These are phyloP conservation scores for Pythium vanterpoolii DNA, from an alignment of 352 stramenopile genomes.

Conservation along the genomic window DNA sequence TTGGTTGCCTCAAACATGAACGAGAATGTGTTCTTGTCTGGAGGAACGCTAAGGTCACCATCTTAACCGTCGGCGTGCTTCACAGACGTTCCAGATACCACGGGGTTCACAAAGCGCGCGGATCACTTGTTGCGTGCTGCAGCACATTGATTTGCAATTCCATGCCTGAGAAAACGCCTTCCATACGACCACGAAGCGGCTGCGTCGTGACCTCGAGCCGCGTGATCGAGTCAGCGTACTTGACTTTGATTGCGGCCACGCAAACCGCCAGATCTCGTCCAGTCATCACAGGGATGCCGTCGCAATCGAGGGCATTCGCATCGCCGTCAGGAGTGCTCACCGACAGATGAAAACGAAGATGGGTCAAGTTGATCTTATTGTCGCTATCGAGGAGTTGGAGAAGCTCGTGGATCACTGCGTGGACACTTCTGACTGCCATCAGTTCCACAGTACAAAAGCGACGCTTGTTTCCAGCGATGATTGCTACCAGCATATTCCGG, in stretches of 20 bases:
- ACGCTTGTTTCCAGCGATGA: background rate
- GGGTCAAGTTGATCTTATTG: background rate
- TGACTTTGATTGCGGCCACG: background rate
- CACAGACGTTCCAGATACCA: too few species aligned
- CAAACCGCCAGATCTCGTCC: background rate
- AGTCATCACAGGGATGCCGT: background rate
- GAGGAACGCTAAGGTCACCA: too few species aligned
- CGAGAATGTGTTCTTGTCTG: too few species aligned
- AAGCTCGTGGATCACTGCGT: background rate
- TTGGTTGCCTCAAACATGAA: too few species aligned
- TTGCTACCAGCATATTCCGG: background rate
- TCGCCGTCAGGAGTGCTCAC: background rate
- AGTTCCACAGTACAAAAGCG: background rate
- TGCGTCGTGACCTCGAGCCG: background rate
- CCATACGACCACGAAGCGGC: background rate
- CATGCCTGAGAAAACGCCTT: background rate
- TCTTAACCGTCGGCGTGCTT: too few species aligned
- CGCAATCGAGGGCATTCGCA: too few species aligned
- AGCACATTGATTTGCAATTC: background rate
- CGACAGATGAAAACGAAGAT: background rate
- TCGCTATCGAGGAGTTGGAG: background rate
- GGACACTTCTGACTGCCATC: background rate
- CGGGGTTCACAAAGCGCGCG: too few species aligned
- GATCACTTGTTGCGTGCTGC: too few species aligned
- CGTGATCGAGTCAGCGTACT: background rate